These are phyloP conservation scores for Mortierella hygrophila DNA, from an alignment of 192 early-diverging fungal genomes.

Conservation along the genomic window DNA sequence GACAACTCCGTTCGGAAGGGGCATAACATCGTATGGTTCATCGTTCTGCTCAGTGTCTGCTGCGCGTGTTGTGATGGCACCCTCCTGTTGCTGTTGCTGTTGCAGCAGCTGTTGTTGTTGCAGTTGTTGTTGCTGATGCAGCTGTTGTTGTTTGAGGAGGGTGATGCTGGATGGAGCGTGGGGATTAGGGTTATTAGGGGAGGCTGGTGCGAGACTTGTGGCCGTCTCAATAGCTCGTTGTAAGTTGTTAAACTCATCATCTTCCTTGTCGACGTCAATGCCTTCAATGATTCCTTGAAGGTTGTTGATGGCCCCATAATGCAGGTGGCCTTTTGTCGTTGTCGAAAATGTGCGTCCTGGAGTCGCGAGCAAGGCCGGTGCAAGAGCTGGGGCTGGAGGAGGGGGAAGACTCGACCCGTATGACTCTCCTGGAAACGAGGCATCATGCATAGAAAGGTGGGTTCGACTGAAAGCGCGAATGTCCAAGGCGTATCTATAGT, in stretches of 20 bases:
- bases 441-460: constrained; percentile 46
- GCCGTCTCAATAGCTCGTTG: constrained; percentile 2
- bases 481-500: constrained; percentile 41
- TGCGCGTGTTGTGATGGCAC: background rate
- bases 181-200: constrained; percentile 7
- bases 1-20: constrained; percentile 39
- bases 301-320: constrained; percentile 35
- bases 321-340: constrained; percentile 33
- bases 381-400: constrained; percentile 29
- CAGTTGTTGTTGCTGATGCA: background rate
- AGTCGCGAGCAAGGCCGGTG: constrained; percentile 17
- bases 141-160: constrained; percentile 1
- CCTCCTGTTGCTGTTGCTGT: background rate
- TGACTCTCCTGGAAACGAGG: constrained; percentile 43
- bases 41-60: background rate
- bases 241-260: constrained; percentile 33
- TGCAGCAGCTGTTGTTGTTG: background rate
- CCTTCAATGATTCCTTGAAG: constrained; percentile 29
- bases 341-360: constrained; percentile 40
- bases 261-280: constrained; percentile 46
- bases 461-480: constrained; percentile 41
- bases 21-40: constrained; percentile 35
- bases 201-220: background rate
- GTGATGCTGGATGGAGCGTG: background rate
- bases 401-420: constrained; percentile 34